Evolutionary conservation across 1,284 basidiomycete genomes (phyloP).

Genomic region (Paramarasmius palmivorus): DNA sequence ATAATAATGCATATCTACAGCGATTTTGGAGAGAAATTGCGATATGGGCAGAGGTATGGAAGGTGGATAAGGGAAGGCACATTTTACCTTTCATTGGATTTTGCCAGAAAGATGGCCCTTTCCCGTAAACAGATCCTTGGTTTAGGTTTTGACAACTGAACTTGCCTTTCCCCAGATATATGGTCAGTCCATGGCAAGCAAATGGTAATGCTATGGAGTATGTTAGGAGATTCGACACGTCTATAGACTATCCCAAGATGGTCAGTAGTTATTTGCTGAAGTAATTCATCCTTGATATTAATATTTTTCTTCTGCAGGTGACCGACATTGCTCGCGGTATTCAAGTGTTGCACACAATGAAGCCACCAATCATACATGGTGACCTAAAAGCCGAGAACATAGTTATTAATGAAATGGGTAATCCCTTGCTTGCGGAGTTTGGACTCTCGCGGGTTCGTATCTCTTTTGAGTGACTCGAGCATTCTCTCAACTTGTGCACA

Average conservation of each 20-base stretch:
- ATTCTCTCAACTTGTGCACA: slow-evolving; percentile 6
- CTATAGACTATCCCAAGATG: slow-evolving; percentile 41
- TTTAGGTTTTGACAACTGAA: neutral
- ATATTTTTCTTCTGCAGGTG: slow-evolving; percentile 32
- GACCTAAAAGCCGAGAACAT: slow-evolving; percentile 43
- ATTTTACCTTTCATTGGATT: slow-evolving; percentile 59
- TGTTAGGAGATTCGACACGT: slow-evolving; percentile 33
- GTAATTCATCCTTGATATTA: neutral
- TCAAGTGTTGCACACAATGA: slow-evolving; percentile 47
- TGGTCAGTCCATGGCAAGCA: slow-evolving; percentile 57
- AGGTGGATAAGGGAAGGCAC: slow-evolving; percentile 46
- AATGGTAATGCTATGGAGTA: slow-evolving; percentile 54
- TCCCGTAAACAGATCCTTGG: slow-evolving; percentile 37
- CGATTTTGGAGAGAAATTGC: slow-evolving; percentile 50
- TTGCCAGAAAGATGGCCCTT: slow-evolving; percentile 50
- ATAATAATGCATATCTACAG: slow-evolving; percentile 25
- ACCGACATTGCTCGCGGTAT: slow-evolving; percentile 46
- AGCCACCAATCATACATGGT: slow-evolving; percentile 52
- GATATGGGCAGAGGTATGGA: slow-evolving; percentile 54
- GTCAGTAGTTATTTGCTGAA: slow-evolving; percentile 26
- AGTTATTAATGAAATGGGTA: neutral
- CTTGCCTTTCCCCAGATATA: slow-evolving; percentile 36
- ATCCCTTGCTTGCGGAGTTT: slow-evolving; percentile 4
- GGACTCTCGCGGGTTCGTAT: neutral
- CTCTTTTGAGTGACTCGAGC: neutral